Conservation (phyloP, 805 yeast genomes). For the Pichia pseudocactophila region DNA sequence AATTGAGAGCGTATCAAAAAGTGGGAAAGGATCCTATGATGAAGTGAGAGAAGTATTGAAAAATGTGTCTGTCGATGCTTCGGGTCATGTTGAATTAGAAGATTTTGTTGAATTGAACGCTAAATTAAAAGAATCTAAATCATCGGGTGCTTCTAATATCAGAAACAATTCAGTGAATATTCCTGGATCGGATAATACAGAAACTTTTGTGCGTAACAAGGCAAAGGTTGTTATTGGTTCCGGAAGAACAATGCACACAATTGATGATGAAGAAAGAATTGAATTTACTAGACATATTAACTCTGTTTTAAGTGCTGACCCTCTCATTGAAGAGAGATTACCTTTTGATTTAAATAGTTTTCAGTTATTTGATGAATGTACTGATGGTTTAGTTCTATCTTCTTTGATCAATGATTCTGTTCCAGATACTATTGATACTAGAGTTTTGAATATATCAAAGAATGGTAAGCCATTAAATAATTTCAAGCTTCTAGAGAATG, state of each 20-base stretch:
- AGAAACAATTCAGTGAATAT: conserved; percentile 1
- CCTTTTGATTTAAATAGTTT: conserved; percentile 92
- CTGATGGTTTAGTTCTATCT: conserved; percentile 89
- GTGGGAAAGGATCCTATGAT: conserved; percentile 81
- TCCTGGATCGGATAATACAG: conserved; percentile 21
- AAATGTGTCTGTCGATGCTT: conserved; percentile 85
- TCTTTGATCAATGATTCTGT: conserved; percentile 95
- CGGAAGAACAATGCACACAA: conserved; percentile 84
- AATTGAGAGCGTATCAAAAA: conserved; percentile 68
- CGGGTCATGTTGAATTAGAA: conserved; percentile 94
- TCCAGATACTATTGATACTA: conserved; percentile 95
- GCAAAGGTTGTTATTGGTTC: conserved; percentile 77
- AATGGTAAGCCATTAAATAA: conserved; percentile 75
- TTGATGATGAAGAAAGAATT: conserved; percentile 92
- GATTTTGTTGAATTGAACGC: conserved; percentile 83
- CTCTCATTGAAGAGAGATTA: conserved; percentile 71
- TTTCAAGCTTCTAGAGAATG: conserved; percentile 94
- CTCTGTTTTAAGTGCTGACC: conserved; percentile 81
- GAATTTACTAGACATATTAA: conserved; percentile 96
- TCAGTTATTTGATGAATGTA: conserved; percentile 93
- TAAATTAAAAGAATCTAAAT: conserved; percentile 53
- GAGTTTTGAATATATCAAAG: conserved; percentile 88
- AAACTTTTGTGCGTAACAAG: conserved; percentile 38
- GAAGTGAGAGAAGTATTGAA: conserved; percentile 90
- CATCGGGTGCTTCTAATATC: conserved; percentile 12